Conservation (phyloP, 2,329 filamentous ascomycete genomes). For the Chrysosporium keratinophilum region DNA sequence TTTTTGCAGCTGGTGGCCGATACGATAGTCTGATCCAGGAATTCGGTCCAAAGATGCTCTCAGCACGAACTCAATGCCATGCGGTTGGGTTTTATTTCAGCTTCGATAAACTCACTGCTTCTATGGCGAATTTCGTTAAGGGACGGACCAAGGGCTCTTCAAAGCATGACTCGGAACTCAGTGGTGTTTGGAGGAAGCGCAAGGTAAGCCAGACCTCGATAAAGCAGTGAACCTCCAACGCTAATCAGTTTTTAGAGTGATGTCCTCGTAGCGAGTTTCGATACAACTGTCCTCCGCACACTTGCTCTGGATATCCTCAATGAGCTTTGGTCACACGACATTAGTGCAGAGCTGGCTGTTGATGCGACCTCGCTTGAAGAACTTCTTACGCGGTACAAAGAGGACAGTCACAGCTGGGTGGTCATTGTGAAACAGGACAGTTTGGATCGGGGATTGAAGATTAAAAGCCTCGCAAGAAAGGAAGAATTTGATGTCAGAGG, state of each 20-base stretch:
- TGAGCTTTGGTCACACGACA: slow-evolving; percentile 68
- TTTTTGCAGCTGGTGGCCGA: slow-evolving; percentile 85
- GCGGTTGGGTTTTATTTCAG: slow-evolving; percentile 88
- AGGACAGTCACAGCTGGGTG: slow-evolving; percentile 77
- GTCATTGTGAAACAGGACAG: slow-evolving; percentile 68
- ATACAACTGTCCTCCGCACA: slow-evolving; percentile 62
- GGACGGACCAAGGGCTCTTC: slow-evolving; percentile 44
- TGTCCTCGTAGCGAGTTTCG: slow-evolving; percentile 80
- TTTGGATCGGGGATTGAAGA: slow-evolving; percentile 53
- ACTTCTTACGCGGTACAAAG: slow-evolving; percentile 53
- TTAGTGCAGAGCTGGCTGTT: slow-evolving; percentile 77
- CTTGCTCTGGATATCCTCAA: slow-evolving; percentile 67
- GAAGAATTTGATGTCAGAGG: slow-evolving; percentile 70
- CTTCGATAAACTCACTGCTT: slow-evolving; percentile 68
- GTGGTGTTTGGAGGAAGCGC: slow-evolving; percentile 51
- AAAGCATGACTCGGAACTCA: slow-evolving; percentile 61
- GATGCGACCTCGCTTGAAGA: slow-evolving; percentile 73
- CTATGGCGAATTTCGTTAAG: slow-evolving; percentile 46
- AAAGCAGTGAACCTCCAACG: not conserved
- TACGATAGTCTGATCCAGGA: slow-evolving; percentile 86
- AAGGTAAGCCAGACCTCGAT: slow-evolving; percentile 42
- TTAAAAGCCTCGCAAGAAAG: slow-evolving; percentile 66
- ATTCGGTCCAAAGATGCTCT: slow-evolving; percentile 59
- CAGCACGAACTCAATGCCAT: slow-evolving; percentile 56
- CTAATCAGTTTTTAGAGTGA: slow-evolving; percentile 52